Evolutionary conservation across 1,139 yeast genomes (phyloP).

Genomic region (Pichia sp.): DNA sequence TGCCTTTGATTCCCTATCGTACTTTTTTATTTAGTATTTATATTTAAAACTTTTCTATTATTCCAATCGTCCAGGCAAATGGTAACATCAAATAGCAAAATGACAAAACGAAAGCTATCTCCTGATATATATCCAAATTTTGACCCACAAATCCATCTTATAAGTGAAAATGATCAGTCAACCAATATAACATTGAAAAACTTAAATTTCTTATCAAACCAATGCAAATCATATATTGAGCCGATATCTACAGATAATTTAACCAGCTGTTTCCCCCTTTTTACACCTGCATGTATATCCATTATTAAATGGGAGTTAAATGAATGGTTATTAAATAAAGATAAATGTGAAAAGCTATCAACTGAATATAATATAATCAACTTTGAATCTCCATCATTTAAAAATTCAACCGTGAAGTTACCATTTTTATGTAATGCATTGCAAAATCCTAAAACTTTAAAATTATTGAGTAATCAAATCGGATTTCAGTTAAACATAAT

Average conservation of each 20-base stretch:
- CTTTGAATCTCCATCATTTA: slow-evolving; percentile 33
- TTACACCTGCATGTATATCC: slow-evolving; percentile 22
- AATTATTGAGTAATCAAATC: slow-evolving; percentile 42
- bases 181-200: background rate
- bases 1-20: too few relatives aligned
- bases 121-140: background rate
- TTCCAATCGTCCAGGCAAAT: too few relatives aligned
- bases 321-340: slow-evolving; percentile 9
- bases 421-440: slow-evolving; percentile 49
- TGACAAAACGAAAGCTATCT: background rate
- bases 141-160: slow-evolving; percentile 1
- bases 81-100: background rate
- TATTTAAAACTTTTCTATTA: too few relatives aligned
- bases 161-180: background rate
- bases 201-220: background rate
- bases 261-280: slow-evolving; percentile 22
- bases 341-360: slow-evolving; percentile 18
- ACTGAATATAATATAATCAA: background rate
- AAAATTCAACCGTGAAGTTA: slow-evolving; percentile 30
- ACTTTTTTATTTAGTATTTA: too few relatives aligned
- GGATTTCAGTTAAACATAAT: slow-evolving; percentile 46
- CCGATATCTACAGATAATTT: slow-evolving; percentile 10
- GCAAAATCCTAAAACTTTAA: slow-evolving; percentile 44
- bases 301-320: slow-evolving; percentile 21
- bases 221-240: slow-evolving; percentile 14